Percentiles rank a stretch among this genome's conserved stretches.
Evolutionary conservation across 495 filamentous ascomycete species (phyloP).

Genomic region (Glonium stellatum): DNA sequence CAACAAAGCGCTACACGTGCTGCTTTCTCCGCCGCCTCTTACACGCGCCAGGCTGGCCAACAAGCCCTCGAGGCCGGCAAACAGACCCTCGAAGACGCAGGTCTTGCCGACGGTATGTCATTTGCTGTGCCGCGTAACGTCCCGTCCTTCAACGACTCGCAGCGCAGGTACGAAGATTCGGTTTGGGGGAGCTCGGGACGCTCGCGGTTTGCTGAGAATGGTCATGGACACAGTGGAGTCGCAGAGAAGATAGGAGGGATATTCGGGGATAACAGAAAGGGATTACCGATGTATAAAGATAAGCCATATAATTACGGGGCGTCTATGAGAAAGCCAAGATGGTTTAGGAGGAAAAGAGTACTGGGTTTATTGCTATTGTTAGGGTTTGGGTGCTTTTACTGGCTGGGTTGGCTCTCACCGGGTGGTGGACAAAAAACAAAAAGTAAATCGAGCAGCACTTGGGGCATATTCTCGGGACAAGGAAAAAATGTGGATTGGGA

Average conservation of each 20-base stretch:
- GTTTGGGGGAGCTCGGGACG: constrained; percentile 45
- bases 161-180: constrained; percentile 58
- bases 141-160: constrained; percentile 62
- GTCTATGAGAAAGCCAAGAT: constrained; percentile 40
- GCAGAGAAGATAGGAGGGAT: constrained; percentile 45
- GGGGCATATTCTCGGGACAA: constrained; percentile 11
- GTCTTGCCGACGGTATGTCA: constrained; percentile 47
- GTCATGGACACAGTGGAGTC: constrained; percentile 31
- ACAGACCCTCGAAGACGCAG: constrained; percentile 26
- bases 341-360: constrained; percentile 47
- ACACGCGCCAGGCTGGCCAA: constrained; percentile 35
- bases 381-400: constrained; percentile 49
- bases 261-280: constrained; percentile 47
- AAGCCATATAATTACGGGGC: constrained; percentile 75
- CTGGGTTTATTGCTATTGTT: constrained; percentile 45
- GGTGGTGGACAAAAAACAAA: not conserved
- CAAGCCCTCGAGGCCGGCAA: constrained; percentile 41
- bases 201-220: constrained; percentile 44
- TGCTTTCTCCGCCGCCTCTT: constrained; percentile 31
- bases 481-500: constrained; percentile 56
- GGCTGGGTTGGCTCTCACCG: constrained; percentile 40
- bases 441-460: constrained; percentile 2
- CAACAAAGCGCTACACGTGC: constrained; percentile 8
- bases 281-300: constrained; percentile 96
- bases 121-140: constrained; percentile 61